These are phyloP conservation scores for Kalmusia sp. DNA, from an alignment of 2,329 filamentous ascomycete species.

Conservation along the genomic window DNA sequence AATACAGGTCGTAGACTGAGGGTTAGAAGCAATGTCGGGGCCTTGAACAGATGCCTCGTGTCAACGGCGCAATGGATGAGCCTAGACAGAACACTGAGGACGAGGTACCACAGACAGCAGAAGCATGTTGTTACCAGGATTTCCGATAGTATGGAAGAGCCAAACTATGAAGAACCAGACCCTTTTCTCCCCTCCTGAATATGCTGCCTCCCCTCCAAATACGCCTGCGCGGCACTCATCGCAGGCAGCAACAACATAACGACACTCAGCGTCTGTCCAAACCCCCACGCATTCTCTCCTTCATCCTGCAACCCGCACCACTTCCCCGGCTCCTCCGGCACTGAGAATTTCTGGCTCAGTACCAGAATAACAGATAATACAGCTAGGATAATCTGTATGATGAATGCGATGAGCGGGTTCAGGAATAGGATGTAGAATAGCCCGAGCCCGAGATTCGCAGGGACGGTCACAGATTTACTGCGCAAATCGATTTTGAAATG, in stretches of 20 bases:
- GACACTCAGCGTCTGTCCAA: slow-evolving; percentile 40
- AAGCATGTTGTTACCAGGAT: too few species aligned
- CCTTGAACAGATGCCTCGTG: too few species aligned
- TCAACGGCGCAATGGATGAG: too few species aligned
- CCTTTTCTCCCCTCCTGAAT: slow-evolving; percentile 19
- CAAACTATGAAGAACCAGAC: too few species aligned
- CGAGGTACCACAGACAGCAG: too few species aligned
- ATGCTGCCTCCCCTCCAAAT: slow-evolving; percentile 35
- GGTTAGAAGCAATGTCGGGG: too few species aligned
- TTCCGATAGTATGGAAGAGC: too few species aligned
- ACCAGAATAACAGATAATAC: slow-evolving; percentile 31
- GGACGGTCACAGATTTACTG: slow-evolving; percentile 1
- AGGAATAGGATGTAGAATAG: slow-evolving; percentile 33
- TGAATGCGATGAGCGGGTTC: slow-evolving; percentile 35
- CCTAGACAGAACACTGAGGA: too few species aligned
- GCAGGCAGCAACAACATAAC: slow-evolving; percentile 36
- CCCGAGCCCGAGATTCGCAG: slow-evolving; percentile 19
- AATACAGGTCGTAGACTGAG: too few species aligned
- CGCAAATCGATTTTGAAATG: slow-evolving; percentile 10
- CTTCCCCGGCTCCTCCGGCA: slow-evolving; percentile 19
- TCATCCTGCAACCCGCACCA: slow-evolving; percentile 34
- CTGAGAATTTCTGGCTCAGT: slow-evolving; percentile 36
- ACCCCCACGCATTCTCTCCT: slow-evolving; percentile 38
- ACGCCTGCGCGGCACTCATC: slow-evolving; percentile 34
- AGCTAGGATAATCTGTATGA: slow-evolving; percentile 33